Base-by-base conservation (phyloP, 1,284 basidiomycete species). In the Xerocomus amazonicus region DNA sequence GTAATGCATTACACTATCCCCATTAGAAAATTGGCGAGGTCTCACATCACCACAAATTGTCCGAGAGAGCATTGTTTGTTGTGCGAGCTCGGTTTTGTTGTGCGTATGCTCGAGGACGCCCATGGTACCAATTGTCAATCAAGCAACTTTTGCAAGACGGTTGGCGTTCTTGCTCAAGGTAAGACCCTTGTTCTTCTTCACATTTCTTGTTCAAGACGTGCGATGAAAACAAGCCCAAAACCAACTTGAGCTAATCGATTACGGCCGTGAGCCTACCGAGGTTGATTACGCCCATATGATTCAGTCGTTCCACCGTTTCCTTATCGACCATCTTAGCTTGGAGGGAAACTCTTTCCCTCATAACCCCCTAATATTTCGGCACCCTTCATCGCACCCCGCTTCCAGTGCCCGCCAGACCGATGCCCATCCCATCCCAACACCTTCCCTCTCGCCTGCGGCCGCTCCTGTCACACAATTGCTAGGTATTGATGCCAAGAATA, bases 21-120 rank as follows among this genome's bases (percentile, higher is more conserved):
- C 0, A 81, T 98, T 38, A 81, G 94, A 31, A 76, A 72, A 14
- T 73, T 97, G 34, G 93, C 94, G 13, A 93, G 91, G 69, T 90
- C 90, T 0, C 97, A 99, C 64, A 94, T 93, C 55, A 86, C 88
- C 2, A 87, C 87, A 3, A 82, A 88, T 50, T 99, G 96, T 65
- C 79, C 80, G 19, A 80, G 86, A 54, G 94, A 97, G 59, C 87
- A 96, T 65, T 99, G 97, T 66, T 73, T 99, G 9, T 73, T 98
- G 2, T 99, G 97, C 65, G 97, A 99, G 69, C 78, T 97, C 9
- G 97, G 97, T 3, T 99, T 99, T 67, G 81, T 97, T 32, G 89
- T 89, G 56, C 81, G 92, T 32, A 99, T 97, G 95, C 77, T 99
- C 26, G 91, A 96, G 66, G 94, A 98, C 62, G 97, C 96, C 0